Conservation (phyloP, 768 basidiomycete genomes). For the Clitopilus hobsonii region DNA sequence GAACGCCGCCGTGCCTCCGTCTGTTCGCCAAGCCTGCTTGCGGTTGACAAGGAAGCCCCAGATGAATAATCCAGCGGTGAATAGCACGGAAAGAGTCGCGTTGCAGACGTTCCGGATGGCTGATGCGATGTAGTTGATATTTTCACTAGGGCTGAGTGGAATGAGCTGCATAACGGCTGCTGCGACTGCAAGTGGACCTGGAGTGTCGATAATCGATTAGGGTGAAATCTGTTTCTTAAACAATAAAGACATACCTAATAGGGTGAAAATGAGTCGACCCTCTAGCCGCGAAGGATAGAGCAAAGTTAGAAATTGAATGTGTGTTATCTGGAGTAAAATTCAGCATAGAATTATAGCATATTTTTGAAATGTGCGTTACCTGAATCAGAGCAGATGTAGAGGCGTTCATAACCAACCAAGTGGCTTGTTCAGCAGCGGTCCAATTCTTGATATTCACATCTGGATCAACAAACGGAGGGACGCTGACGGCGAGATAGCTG, state of each 20-base stretch:
- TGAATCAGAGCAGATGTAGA: constrained; percentile 81
- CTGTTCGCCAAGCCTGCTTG: constrained; percentile 89
- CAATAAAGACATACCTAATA: constrained; percentile 58
- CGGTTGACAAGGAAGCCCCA: constrained; percentile 94
- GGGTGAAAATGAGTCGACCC: constrained; percentile 75
- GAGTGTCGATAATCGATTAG: neutral
- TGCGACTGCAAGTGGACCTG: constrained; percentile 80
- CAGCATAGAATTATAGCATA: constrained; percentile 26
- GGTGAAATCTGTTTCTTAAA: neutral
- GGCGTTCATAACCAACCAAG: constrained; percentile 88
- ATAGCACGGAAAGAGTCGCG: constrained; percentile 91
- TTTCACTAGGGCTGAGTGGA: constrained; percentile 45
- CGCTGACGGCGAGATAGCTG: constrained; percentile 79
- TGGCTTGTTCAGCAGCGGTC: constrained; percentile 58
- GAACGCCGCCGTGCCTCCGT: constrained; percentile 94
- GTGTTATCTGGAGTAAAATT: constrained; percentile 66
- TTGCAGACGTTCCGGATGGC: constrained; percentile 93
- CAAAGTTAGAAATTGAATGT: constrained; percentile 95
- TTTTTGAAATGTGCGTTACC: constrained; percentile 24
- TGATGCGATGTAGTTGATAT: constrained; percentile 52
- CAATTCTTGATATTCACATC: constrained; percentile 35
- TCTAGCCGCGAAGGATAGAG: constrained; percentile 91
- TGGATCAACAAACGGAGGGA: constrained; percentile 47
- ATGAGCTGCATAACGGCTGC: constrained; percentile 84
- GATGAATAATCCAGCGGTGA: constrained; percentile 81